phyloP scores from a whole-genome alignment of 495 filamentous ascomycete species.

The Penicillium roqueforti region DNA sequence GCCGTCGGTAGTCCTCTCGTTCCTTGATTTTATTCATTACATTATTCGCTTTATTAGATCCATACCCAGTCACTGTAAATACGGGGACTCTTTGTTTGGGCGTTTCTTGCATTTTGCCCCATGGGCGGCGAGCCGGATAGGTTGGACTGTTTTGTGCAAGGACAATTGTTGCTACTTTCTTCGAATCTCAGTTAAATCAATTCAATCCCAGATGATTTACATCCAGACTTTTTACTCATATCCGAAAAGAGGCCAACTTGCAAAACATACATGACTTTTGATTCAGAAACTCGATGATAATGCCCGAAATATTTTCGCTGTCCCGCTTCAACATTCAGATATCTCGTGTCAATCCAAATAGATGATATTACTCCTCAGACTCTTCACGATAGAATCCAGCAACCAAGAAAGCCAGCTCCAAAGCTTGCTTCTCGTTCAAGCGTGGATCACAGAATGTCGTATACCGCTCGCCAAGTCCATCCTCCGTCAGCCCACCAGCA shows the following conservation, averaged over 20 bases:
- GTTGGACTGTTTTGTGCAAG: constrained; percentile 1
- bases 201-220: background rate
- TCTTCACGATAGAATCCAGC: constrained; percentile 72
- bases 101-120: constrained; percentile 2
- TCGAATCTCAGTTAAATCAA: background rate
- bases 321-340: background rate
- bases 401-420: constrained; percentile 91
- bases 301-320: background rate
- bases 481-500: constrained; percentile 79
- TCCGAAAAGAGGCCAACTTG: background rate
- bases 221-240: background rate
- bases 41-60: constrained; percentile 10
- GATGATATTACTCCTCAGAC: constrained; percentile 12
- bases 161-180: background rate
- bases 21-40: constrained; percentile 9
- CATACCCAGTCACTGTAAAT: constrained; percentile 17
- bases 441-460: constrained; percentile 93
- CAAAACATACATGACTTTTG: background rate
- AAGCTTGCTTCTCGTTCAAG: constrained; percentile 94
- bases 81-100: constrained; percentile 12
- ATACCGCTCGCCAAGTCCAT: constrained; percentile 82
- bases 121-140: background rate
- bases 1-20: constrained; percentile 69
- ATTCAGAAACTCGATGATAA: background rate
- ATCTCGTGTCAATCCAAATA: background rate